These are phyloP conservation scores for Microbotryum silenes-acaulis DNA, from an alignment of 1,284 basidiomycete genomes.

Conservation along the genomic window DNA sequence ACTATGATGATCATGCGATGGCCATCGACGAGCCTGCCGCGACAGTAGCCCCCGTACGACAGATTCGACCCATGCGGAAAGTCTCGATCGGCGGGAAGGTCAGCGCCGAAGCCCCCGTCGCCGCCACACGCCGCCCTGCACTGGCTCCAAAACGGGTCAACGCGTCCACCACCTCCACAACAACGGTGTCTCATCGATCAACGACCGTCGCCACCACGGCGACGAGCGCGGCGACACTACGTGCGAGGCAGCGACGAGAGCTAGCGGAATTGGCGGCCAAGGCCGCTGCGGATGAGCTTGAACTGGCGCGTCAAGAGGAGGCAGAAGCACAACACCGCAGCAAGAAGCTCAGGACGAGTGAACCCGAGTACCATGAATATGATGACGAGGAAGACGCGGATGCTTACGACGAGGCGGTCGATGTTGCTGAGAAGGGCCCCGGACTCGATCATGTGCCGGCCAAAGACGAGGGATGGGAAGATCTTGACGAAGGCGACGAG, in stretches of 20 bases:
- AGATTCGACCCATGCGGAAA: conserved; percentile 1
- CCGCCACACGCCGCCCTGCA: conserved; percentile 12
- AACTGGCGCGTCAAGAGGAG: conserved; percentile 14
- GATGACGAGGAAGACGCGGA: conserved; percentile 9
- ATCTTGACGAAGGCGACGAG: conserved; percentile 85
- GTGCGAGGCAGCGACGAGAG: conserved; percentile 16
- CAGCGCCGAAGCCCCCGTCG: not conserved
- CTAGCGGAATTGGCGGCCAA: conserved; percentile 16
- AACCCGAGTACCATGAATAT: conserved; percentile 12
- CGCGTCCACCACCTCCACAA: conserved; percentile 1
- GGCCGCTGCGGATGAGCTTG: conserved; percentile 16
- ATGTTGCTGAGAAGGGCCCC: conserved; percentile 18
- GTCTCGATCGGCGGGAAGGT: too few species aligned
- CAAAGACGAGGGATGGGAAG: conserved; percentile 59
- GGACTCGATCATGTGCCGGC: conserved; percentile 37
- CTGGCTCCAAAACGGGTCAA: conserved; percentile 22
- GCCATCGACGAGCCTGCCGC: conserved; percentile 25
- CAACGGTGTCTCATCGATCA: not conserved
- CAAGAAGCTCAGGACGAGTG: conserved; percentile 27
- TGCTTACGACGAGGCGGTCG: conserved; percentile 8
- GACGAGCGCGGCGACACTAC: conserved; percentile 7
- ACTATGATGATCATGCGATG: conserved; percentile 25
- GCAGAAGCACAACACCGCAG: conserved; percentile 8
- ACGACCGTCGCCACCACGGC: not conserved
- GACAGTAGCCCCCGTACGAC: conserved; percentile 19